Evolutionary conservation across 192 early-diverging fungal species (phyloP), one percentile per base, ranked within the genome.

Genomic region (Coemansia aciculifera): DNA sequence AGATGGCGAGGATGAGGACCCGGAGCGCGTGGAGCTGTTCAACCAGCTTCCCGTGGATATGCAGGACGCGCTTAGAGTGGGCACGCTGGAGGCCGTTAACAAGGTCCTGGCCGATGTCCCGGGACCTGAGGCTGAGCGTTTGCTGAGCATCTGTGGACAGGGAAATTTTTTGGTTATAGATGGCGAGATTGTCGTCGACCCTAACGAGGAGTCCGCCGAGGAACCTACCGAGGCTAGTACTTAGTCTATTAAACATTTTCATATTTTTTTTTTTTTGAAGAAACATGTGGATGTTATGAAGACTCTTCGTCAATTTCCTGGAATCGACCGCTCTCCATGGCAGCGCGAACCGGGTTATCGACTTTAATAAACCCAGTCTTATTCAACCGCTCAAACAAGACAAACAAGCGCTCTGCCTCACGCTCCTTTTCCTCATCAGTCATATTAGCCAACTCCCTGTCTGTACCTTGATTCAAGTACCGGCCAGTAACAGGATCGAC

Each of bases 351-450:
- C 2, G 90, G 91, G 63, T 93, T 89, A 6, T 86, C 88, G 1
- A 90, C 89, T 76, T 93, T 86, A 66, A 98, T 91, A 3, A 99
- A 79, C 23, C 97, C 97, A 7, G 91, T 96, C 65, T 90, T 90
- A 63, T 98, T 93, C 38, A 98, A 80, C 66, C 93, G 86, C 64
- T 99, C 95, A 84, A 99, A 95, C 76, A 98, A 84, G 1, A 95
- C 95, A 85, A 98, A 90, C 72, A 99, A 71, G 27, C 87, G 86
- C 74, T 96, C 94, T 3, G 94, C 95, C 67, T 99, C 97, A 39
- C 89, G 80, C 70, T 97, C 95, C 72, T 97, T 98, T 73, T 99
- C 96, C 72, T 96, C 97, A 42, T 96, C 94, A 2, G 94, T 97
- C 94, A 99, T 94, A 13, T 87, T 84, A 7, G 89, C 86, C 78